These are phyloP conservation scores for Russula ochroleuca DNA, from an alignment of 768 basidiomycete species.

Conservation along the genomic window DNA sequence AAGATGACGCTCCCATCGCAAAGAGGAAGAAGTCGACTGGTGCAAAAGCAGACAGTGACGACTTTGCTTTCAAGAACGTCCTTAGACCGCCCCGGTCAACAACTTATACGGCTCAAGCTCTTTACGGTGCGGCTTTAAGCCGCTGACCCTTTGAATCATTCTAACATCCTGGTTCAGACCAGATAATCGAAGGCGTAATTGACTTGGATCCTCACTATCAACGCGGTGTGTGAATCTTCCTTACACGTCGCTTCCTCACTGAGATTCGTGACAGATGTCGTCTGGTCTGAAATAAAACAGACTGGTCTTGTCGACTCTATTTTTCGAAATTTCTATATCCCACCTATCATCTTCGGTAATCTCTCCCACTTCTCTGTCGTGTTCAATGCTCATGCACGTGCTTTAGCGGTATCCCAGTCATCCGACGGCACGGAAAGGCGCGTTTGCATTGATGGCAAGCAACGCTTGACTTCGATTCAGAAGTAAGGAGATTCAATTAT, in stretches of 20 bases:
- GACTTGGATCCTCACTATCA: slow-evolving; percentile 66
- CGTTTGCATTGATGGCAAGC: slow-evolving; percentile 70
- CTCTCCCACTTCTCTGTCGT: neutral
- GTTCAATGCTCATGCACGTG: neutral
- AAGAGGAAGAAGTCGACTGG: slow-evolving; percentile 17
- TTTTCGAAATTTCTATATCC: slow-evolving; percentile 60
- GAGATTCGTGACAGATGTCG: slow-evolving; percentile 43
- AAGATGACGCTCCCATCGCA: slow-evolving; percentile 12
- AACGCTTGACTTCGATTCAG: slow-evolving; percentile 61
- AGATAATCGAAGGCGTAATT: slow-evolving; percentile 44
- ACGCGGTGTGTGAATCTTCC: slow-evolving; percentile 40
- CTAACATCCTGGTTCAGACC: slow-evolving; percentile 36
- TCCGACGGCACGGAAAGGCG: slow-evolving; percentile 44
- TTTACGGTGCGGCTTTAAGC: slow-evolving; percentile 44
- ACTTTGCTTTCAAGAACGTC: slow-evolving; percentile 38
- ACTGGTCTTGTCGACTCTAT: slow-evolving; percentile 59
- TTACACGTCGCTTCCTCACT: neutral
- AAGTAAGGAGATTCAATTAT: slow-evolving; percentile 37
- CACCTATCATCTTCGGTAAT: slow-evolving; percentile 63
- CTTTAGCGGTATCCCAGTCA: slow-evolving; percentile 38
- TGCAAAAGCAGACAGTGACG: slow-evolving; percentile 29
- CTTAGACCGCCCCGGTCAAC: slow-evolving; percentile 55
- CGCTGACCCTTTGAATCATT: neutral
- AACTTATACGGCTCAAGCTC: slow-evolving; percentile 57
- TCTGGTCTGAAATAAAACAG: slow-evolving; percentile 62